Evolutionary conservation across 139 green algal species (phyloP).

Genomic region (Chlorella vulgaris): DNA sequence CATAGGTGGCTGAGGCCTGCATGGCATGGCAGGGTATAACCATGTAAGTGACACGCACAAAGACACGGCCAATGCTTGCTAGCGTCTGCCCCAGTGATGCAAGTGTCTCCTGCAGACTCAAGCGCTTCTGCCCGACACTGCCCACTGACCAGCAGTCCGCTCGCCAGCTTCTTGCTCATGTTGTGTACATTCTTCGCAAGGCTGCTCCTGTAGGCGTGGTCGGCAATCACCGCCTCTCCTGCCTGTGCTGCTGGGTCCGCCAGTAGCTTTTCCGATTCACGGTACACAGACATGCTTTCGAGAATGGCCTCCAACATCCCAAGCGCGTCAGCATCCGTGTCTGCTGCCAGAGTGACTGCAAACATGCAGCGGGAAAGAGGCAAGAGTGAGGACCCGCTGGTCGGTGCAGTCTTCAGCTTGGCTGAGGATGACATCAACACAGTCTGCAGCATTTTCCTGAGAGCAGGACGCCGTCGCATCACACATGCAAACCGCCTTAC

Average conservation of each 20-base stretch:
- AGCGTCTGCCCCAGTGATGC: too few species aligned
- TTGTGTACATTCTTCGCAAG: slow-evolving; percentile 4
- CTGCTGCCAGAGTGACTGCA: slow-evolving; percentile 12
- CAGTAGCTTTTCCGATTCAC: slow-evolving; percentile 13
- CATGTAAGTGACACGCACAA: not conserved
- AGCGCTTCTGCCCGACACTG: too few species aligned
- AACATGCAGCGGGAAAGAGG: not conserved
- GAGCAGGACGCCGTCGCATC: too few species aligned
- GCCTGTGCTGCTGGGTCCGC: not conserved
- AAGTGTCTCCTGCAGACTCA: too few species aligned
- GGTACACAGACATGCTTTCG: slow-evolving; percentile 4
- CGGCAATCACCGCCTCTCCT: slow-evolving; percentile 10
- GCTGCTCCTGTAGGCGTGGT: not conserved
- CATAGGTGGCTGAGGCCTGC: slow-evolving; percentile 22
- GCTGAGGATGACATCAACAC: too few species aligned
- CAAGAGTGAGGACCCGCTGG: not conserved
- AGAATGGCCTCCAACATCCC: slow-evolving; percentile 33
- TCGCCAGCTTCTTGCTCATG: slow-evolving; percentile 6
- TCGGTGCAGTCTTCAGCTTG: too few species aligned
- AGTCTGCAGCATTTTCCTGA: too few species aligned
- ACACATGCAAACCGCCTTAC: too few species aligned
- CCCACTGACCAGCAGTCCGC: slow-evolving; percentile 22
- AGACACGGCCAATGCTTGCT: too few species aligned
- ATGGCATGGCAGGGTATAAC: not conserved
- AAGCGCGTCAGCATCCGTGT: slow-evolving; percentile 21